Percentiles rank a stretch among this genome's conserved stretches.
Conservation (phyloP, 495 filamentous ascomycete genomes). For the Penicillium bovifimosum region DNA sequence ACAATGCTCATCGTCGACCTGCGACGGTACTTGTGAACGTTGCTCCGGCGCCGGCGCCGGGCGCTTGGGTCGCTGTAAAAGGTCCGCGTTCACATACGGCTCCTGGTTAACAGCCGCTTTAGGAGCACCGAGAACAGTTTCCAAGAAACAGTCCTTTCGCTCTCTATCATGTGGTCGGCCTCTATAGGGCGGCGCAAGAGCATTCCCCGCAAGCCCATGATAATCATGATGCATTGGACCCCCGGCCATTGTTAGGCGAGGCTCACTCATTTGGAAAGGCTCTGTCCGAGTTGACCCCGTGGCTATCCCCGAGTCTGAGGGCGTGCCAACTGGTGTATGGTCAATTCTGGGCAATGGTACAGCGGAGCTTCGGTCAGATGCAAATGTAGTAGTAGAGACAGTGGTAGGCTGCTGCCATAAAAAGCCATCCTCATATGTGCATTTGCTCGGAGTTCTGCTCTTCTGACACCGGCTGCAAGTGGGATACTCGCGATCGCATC, state of each 20-base stretch:
- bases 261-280: slow-evolving; percentile 10
- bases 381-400: slow-evolving; percentile 25
- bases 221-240: slow-evolving; percentile 1
- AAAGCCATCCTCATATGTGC: slow-evolving; percentile 45
- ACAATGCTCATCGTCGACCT: slow-evolving; percentile 5
- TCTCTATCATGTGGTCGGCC: slow-evolving; percentile 17
- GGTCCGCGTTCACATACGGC: slow-evolving; percentile 27
- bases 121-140: slow-evolving; percentile 42
- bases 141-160: slow-evolving; percentile 35
- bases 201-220: slow-evolving; percentile 11
- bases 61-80: slow-evolving; percentile 31
- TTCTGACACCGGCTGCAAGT: slow-evolving; percentile 59
- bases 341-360: slow-evolving; percentile 15
- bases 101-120: slow-evolving; percentile 40
- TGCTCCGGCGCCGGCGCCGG: slow-evolving; percentile 10
- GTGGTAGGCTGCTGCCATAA: slow-evolving; percentile 45
- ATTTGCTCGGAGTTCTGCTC: slow-evolving; percentile 36
- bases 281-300: slow-evolving; percentile 28
- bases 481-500: slow-evolving; percentile 62
- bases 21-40: slow-evolving; percentile 3
- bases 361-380: slow-evolving; percentile 26
- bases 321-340: slow-evolving; percentile 24
- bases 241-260: neutral
- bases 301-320: slow-evolving; percentile 35
- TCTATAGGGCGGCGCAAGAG: slow-evolving; percentile 5